phyloP scores from a whole-genome alignment of 352 stramenopile genomes.

The Elongisporangium prolatum region DNA sequence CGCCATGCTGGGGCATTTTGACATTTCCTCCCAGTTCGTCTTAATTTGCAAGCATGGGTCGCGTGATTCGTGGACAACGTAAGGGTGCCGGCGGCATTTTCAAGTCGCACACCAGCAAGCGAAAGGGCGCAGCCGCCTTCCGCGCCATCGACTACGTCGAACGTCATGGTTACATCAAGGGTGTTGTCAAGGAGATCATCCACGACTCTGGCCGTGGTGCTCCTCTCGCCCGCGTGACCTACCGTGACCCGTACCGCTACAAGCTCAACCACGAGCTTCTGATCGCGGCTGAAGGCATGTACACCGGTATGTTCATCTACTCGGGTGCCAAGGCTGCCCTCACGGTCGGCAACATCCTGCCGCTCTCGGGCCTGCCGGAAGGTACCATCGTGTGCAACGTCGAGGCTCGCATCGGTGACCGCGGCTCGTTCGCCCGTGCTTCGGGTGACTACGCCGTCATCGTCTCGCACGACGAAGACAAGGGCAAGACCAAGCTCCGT shows the following conservation, averaged over 20 bases:
- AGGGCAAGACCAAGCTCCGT: slow-evolving; percentile 95
- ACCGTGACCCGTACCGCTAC: slow-evolving; percentile 90
- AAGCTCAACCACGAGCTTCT: slow-evolving; percentile 95
- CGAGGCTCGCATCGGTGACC: slow-evolving; percentile 94
- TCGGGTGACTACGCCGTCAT: slow-evolving; percentile 99
- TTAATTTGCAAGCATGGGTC: slow-evolving; percentile 65
- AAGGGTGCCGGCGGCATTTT: slow-evolving; percentile 85
- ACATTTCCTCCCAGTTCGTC: slow-evolving; percentile 54
- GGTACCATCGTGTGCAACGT: slow-evolving; percentile 99
- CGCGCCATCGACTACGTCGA: slow-evolving; percentile 90
- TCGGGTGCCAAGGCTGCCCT: slow-evolving; percentile 95
- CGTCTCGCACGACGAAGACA: slow-evolving; percentile 98
- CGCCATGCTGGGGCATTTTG: slow-evolving; percentile 35
- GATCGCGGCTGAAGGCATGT: slow-evolving; percentile 97
- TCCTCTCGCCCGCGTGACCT: slow-evolving; percentile 93
- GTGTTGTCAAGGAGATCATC: slow-evolving; percentile 98
- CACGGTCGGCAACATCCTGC: slow-evolving; percentile 97
- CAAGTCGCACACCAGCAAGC: slow-evolving; percentile 79
- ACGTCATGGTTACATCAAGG: slow-evolving; percentile 97
- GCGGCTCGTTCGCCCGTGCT: slow-evolving; percentile 93
- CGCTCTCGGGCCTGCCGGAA: slow-evolving; percentile 93
- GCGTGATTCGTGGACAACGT: slow-evolving; percentile 87
- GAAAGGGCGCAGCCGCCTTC: slow-evolving; percentile 71
- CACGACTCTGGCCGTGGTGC: slow-evolving; percentile 97
- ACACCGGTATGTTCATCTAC: slow-evolving; percentile 99